Evolutionary conservation across 306 rosid species (phyloP).

Genomic region (Rubus parviflorus): DNA sequence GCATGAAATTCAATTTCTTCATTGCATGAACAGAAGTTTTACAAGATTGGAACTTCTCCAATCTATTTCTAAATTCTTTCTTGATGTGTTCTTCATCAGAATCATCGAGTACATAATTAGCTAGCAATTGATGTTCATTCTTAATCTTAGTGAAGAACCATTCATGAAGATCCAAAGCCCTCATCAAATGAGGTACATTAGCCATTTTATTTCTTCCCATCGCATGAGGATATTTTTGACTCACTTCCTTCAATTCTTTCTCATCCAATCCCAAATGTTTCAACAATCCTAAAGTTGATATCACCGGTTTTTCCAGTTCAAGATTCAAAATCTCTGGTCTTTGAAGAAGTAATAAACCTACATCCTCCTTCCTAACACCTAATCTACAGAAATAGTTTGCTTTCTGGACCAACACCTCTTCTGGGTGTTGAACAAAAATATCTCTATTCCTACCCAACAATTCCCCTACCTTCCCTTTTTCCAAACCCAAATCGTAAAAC

Average conservation of each 20-base stretch:
- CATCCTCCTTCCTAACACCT: constrained; percentile 49
- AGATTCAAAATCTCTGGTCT: constrained; percentile 49
- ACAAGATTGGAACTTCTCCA: constrained; percentile 42
- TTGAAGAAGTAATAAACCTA: constrained; percentile 48
- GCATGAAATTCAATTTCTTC: constrained; percentile 65
- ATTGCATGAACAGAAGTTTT: constrained; percentile 44
- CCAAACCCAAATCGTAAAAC: constrained; percentile 58
- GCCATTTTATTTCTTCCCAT: constrained; percentile 62
- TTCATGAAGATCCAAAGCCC: constrained; percentile 60
- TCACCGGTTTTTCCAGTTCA: constrained; percentile 42
- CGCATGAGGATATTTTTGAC: constrained; percentile 40
- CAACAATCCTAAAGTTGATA: constrained; percentile 59
- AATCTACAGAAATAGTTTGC: constrained; percentile 54
- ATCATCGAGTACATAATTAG: constrained; percentile 34
- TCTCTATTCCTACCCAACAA: constrained; percentile 44
- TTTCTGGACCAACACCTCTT: constrained; percentile 45
- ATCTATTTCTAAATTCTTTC: constrained; percentile 33
- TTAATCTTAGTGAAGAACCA: constrained; percentile 64
- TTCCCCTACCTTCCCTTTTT: constrained; percentile 41
- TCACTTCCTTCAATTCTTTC: constrained; percentile 28
- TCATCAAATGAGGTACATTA: constrained; percentile 66
- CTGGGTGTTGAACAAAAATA: constrained; percentile 47
- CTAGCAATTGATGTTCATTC: constrained; percentile 49
- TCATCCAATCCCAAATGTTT: constrained; percentile 50
- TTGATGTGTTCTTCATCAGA: constrained; percentile 44